Base-by-base conservation (phyloP, 2,329 filamentous ascomycete species). In the Blastomyces gilchristii region DNA sequence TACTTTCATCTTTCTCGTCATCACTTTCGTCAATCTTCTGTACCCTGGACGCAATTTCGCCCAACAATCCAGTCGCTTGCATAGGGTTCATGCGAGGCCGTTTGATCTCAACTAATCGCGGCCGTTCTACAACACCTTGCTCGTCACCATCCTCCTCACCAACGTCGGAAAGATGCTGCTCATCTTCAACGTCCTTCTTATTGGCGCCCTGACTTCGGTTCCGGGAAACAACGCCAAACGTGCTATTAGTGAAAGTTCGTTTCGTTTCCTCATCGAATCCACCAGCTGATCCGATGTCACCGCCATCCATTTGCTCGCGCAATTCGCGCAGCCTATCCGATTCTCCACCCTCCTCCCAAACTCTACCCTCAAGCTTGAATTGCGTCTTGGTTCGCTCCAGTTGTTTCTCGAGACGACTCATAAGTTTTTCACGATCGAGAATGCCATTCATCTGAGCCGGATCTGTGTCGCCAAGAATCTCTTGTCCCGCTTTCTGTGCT, bases 331-430 rank as follows among this genome's bases (percentile, higher is more conserved):
- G 81, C 70, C 92, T 87, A 77, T 99, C 94, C 54, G 91, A 97
- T 14, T 94, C 93, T 45, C 90, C 90, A 67, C 88, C 83, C 66
- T 95, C 89, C 66, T 87, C 87, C 89, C 93, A 96, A 9, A 91
- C 87, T 74, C 90, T 90, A 68, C 94, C 94, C 76, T 97, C 94
- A 41, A 99, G 85, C 77, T 97, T 97, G 77, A 91, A 96, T 73
- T 97, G 92, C 0, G 94, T 97, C 83, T 97, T 97, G 67, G 96
- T 93, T 67, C 94, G 83, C 79, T 97, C 93, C 52, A 99, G 85
- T 77, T 97, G 94, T 81, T 90, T 95, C 75, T 96, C 92, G 63
- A 99, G 82, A 61, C 92, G 87, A 72, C 91, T 90, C 89, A 99
- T 95, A 68, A 99, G 86, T 71, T 84, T 87, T 71, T 97, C 90